phyloP scores from a whole-genome alignment of 352 stramenopile genomes.

The Globisporangium okanoganense region DNA sequence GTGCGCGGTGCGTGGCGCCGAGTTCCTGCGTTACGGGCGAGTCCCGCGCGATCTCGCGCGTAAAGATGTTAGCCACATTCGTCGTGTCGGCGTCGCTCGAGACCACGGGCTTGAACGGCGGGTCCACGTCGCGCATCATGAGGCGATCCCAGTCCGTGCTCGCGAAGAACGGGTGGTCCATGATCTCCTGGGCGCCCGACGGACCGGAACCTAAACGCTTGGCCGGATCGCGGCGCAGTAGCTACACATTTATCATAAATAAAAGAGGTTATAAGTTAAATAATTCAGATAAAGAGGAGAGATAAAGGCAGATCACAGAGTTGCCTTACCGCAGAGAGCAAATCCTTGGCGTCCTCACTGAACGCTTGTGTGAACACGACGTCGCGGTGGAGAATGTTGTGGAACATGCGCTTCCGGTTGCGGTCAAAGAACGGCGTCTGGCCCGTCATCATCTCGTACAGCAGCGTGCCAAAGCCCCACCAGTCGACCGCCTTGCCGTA shows the following conservation, averaged over 20 bases:
- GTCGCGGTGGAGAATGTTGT: slow-evolving; percentile 90
- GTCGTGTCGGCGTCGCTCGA: slow-evolving; percentile 77
- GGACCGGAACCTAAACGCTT: slow-evolving; percentile 79
- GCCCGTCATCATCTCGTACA: slow-evolving; percentile 95
- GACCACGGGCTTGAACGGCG: slow-evolving; percentile 85
- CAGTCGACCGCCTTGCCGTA: slow-evolving; percentile 92
- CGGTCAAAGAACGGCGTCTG: slow-evolving; percentile 94
- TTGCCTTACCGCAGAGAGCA: slow-evolving; percentile 67
- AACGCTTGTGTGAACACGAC: slow-evolving; percentile 86
- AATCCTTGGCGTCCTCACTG: slow-evolving; percentile 82
- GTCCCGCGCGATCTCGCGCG: slow-evolving; percentile 80
- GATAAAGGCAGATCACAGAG: too few relatives aligned
- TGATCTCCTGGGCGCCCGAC: slow-evolving; percentile 85
- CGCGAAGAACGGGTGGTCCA: slow-evolving; percentile 88
- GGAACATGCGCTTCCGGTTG: slow-evolving; percentile 94
- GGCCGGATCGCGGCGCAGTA: slow-evolving; percentile 80
- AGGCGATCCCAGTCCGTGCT: slow-evolving; percentile 84
- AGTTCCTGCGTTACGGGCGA: slow-evolving; percentile 86
- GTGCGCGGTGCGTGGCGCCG: slow-evolving; percentile 72
- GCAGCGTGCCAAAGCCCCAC: slow-evolving; percentile 92
- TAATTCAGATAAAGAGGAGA: too few relatives aligned
- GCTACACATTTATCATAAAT: too few relatives aligned
- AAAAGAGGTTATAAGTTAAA: too few relatives aligned
- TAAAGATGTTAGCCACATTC: slow-evolving; percentile 89
- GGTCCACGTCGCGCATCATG: slow-evolving; percentile 76